Evolutionary conservation across 208 protist species (phyloP), one percentile per base, ranked within the genome.

Genomic region (Wallacemonas sp.): DNA sequence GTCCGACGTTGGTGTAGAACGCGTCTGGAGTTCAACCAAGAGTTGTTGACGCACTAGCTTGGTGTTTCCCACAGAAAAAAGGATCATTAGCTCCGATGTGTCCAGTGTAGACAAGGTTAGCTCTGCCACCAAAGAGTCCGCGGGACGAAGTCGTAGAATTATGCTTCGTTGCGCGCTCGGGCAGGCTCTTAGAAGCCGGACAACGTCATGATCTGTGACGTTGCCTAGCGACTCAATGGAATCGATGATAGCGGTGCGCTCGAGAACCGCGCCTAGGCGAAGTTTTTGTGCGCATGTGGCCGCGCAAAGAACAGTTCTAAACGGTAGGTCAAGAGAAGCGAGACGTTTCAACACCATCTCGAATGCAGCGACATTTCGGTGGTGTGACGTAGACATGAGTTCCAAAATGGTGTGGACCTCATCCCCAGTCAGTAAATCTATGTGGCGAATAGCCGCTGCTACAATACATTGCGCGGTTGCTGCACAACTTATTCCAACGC

Each of bases 11-110:
- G 79, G 36, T 19, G 65, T 62, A 14, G 33, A 24, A 2, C 68
- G 71, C 21, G 44, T 24, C 8, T 62, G 55, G 1, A 74, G 24
- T 19, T 66, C 39, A 17, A 26, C 22, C 22, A 74, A 39, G 22
- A 58, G 17, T 4, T 14, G 51, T 8, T 31, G 51, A 9, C 51
- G 51, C 5, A 27, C 24, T 8, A 2, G 17, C 22, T 58, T 58
- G 11, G 17, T 6, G 2, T 15, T 11, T 30, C 34, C 14, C 15
- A 58, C 51, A 5, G 51, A 34, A 38, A 58, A 58, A 39, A 58
- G 51, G 12, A 31, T 58, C 4, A 58, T 9, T n/a, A 58, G 30
- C 30, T 58, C 51, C 3, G 51, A n/a, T 11, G 51, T 58, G 3
- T 58, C 51, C 31, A 58, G 6, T 3, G 6, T 39, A 8, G 30